Conservation (phyloP, 1,139 yeast genomes). For the Chernovozyma aurita region DNA sequence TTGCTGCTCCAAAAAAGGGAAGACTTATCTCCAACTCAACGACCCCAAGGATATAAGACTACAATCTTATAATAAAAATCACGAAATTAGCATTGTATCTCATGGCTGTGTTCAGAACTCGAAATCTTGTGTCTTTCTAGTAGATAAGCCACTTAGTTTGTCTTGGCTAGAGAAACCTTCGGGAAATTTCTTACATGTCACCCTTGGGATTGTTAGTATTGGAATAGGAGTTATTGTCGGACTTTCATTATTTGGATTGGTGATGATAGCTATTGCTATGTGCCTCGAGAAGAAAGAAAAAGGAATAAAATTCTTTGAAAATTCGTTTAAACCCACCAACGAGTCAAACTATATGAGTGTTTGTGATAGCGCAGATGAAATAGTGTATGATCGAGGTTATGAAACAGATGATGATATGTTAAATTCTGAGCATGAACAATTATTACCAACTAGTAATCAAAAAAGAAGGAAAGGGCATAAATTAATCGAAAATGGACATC, state of each 20-base stretch:
- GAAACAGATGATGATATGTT: constrained; percentile 43
- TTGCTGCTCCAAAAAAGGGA: constrained; percentile 42
- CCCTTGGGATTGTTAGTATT: constrained; percentile 61
- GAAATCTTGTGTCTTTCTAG: constrained; percentile 53
- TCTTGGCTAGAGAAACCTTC: constrained; percentile 51
- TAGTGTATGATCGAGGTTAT: constrained; percentile 35
- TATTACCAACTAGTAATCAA: constrained; percentile 23
- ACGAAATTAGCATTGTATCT: constrained; percentile 59
- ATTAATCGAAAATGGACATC: background rate
- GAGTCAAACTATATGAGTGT: constrained; percentile 34
- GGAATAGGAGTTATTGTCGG: constrained; percentile 66
- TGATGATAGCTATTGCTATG: constrained; percentile 24
- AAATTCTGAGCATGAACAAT: constrained; percentile 28
- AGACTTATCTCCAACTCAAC: constrained; percentile 30
- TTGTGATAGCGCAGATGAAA: constrained; percentile 25
- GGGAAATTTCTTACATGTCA: constrained; percentile 48
- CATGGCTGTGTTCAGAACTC: constrained; percentile 59
- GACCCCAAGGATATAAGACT: constrained; percentile 29
- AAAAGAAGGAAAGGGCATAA: constrained; percentile 13
- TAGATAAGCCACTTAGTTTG: constrained; percentile 58
- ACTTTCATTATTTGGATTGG: constrained; percentile 34
- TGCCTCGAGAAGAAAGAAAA: constrained; percentile 22
- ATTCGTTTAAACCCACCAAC: background rate
- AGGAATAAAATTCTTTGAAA: constrained; percentile 6
- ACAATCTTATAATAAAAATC: constrained; percentile 49